A percentile compares a stretch with the other conserved stretches of the same genome.
Conservation (phyloP, 441 rosid species). For the Breynia disticha region DNA sequence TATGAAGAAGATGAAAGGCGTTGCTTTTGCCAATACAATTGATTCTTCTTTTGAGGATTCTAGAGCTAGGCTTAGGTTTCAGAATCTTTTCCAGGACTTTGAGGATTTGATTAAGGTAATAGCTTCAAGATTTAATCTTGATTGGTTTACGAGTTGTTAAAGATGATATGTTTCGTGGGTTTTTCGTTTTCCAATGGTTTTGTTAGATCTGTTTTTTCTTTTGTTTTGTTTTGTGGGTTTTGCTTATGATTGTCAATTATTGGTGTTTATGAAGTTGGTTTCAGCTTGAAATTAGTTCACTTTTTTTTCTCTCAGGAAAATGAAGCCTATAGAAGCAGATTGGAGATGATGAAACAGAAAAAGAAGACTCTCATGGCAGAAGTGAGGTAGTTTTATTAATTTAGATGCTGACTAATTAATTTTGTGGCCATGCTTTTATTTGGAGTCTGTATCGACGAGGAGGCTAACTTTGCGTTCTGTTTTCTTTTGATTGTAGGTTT, state of each 20-base stretch:
- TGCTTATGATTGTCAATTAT: neutral
- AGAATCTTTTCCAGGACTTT: conserved; percentile 55
- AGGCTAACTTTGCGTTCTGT: conserved; percentile 3
- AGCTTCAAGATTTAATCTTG: too few relatives aligned
- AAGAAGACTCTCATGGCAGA: conserved; percentile 46
- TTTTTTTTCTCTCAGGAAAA: conserved; percentile 48
- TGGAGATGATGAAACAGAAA: conserved; percentile 50
- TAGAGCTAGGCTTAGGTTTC: conserved; percentile 41
- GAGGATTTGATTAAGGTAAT: conserved; percentile 54
- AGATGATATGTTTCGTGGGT: conserved; percentile 21
- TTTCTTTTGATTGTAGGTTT: conserved; percentile 38
- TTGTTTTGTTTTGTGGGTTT: neutral
- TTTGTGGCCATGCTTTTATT: neutral
- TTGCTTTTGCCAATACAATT: conserved; percentile 19
- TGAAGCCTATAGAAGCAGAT: conserved; percentile 34
- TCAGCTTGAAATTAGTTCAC: neutral
- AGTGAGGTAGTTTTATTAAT: conserved; percentile 51
- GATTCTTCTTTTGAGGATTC: conserved; percentile 35
- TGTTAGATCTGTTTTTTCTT: conserved; percentile 1
- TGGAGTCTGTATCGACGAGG: neutral
- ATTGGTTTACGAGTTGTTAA: too few relatives aligned
- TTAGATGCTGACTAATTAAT: conserved; percentile 6
- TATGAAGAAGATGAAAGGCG: conserved; percentile 55
- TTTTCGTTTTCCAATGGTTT: conserved; percentile 3
- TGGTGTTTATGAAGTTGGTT: neutral